These are phyloP conservation scores for Irpex sp. DNA, from an alignment of 1,284 basidiomycete genomes.

Conservation along the genomic window DNA sequence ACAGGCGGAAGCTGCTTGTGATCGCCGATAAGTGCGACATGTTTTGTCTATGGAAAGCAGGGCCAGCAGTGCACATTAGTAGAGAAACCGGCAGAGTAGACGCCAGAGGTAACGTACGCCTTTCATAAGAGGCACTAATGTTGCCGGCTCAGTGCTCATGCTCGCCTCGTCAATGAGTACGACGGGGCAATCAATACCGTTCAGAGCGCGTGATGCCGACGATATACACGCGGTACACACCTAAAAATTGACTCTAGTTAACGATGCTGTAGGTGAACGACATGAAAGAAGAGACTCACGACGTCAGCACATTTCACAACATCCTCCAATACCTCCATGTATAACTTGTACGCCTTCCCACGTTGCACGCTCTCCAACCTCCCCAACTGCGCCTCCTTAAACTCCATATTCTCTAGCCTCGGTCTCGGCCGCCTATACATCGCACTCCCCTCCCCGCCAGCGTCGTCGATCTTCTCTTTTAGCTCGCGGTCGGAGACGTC, in stretches of 20 bases:
- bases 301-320: constrained; percentile 68
- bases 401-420: constrained; percentile 35
- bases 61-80: too few species aligned
- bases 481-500: constrained; percentile 36
- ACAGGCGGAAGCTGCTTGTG: constrained; percentile 96
- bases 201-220: constrained; percentile 52
- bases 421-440: background rate
- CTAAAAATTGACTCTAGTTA: too few species aligned
- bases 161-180: constrained; percentile 94
- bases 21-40: constrained; percentile 89
- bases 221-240: constrained; percentile 81
- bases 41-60: constrained; percentile 48
- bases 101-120: constrained; percentile 49
- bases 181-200: constrained; percentile 82
- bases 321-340: constrained; percentile 53
- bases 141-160: constrained; percentile 92
- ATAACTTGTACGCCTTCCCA: constrained; percentile 40
- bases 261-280: constrained; percentile 2
- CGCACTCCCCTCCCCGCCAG: background rate
- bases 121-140: constrained; percentile 83
- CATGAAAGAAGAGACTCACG: constrained; percentile 38
- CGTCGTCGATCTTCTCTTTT: background rate
- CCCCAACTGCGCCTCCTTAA: constrained; percentile 30
- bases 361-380: constrained; percentile 30
- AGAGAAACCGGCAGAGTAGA: too few species aligned